Evolutionary conservation across 345 rosid genomes (phyloP).

Genomic region (Fremontodendron californicum): DNA sequence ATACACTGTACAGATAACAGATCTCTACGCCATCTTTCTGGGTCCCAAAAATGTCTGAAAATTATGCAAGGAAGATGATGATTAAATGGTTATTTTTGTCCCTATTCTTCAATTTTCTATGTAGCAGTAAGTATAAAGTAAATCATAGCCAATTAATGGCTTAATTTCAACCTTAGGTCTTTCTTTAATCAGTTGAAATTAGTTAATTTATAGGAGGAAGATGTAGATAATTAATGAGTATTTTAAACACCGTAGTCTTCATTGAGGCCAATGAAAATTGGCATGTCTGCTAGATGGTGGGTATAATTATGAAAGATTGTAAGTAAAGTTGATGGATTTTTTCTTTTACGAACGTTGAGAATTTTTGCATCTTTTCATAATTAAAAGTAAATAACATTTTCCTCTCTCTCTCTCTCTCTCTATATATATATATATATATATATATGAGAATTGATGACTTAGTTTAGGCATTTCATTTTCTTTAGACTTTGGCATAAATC

Average conservation of each 20-base stretch:
- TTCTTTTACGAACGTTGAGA: too few relatives aligned
- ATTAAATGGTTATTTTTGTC: background rate
- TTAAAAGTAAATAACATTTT: background rate
- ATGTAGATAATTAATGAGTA: too few relatives aligned
- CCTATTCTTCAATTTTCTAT: background rate
- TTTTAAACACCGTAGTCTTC: too few relatives aligned
- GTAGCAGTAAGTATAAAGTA: background rate
- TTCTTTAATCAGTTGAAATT: too few relatives aligned
- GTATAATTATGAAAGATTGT: background rate
- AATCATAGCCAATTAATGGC: too few relatives aligned
- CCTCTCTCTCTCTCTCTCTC: background rate
- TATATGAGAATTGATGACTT: background rate
- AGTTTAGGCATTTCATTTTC: background rate
- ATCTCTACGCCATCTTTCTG: conserved; percentile 45
- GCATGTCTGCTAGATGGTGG: too few relatives aligned
- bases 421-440: background rate
- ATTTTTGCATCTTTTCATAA: too few relatives aligned
- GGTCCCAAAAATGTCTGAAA: conserved; percentile 32
- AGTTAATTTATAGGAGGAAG: too few relatives aligned
- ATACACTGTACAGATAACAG: conserved; percentile 19
- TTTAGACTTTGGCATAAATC: conserved; percentile 12
- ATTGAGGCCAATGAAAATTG: too few relatives aligned
- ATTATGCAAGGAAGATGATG: conserved; percentile 26
- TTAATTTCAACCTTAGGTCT: too few relatives aligned
- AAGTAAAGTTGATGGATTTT: background rate